Base-by-base conservation (phyloP, 2,329 filamentous ascomycete species). In the Colletotrichum spaethianum region DNA sequence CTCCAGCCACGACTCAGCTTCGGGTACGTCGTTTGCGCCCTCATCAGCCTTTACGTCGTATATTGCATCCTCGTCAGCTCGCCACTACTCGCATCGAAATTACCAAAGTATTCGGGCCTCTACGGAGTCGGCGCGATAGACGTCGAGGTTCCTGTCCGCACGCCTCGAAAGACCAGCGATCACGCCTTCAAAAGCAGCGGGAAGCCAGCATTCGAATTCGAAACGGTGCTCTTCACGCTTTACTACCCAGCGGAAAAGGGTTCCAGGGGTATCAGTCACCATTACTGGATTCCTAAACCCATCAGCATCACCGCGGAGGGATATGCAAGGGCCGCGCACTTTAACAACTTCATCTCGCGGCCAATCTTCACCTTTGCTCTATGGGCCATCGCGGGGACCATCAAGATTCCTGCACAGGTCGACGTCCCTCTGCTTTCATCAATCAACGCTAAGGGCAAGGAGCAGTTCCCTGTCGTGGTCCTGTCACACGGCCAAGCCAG, bases 401-500 rank as follows among this genome's bases (percentile, higher is more conserved):
- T 87, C 53, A 81, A 78, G 52, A 87, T 88, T 56, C 86, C 86
- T 0, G 86, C 86, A 4, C 80, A 81, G 14, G 85, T 87, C 0
- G 86, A 87, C 61, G 83, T 80, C 0, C 85, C 86, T 0, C 75
- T 88, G 0, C 64, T 82, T 48, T 67, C 78, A 56, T 33, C 76
- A 44, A 20, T 75, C 61, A 71, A 78, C 33, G 70, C 74, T 6
- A 74, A 73, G 3, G 70, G 70, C 33, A 72, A 72, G 18, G 69
- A 76, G 1, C 75, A 78, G 62, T 81, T 85, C 36, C 85, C 86
- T 11, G 79, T 88, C 72, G 78, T 88, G 70, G 78, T 88, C 74
- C 87, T 89, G 75, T 87, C 86, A 6, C 87, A 89, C 73, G 87
- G 87, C 53, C 86, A 86, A 77, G 86, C 85, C 31, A 85, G 83